These are phyloP conservation scores for Acacia melanoxylon DNA, from an alignment of 306 rosid genomes.

Conservation along the genomic window DNA sequence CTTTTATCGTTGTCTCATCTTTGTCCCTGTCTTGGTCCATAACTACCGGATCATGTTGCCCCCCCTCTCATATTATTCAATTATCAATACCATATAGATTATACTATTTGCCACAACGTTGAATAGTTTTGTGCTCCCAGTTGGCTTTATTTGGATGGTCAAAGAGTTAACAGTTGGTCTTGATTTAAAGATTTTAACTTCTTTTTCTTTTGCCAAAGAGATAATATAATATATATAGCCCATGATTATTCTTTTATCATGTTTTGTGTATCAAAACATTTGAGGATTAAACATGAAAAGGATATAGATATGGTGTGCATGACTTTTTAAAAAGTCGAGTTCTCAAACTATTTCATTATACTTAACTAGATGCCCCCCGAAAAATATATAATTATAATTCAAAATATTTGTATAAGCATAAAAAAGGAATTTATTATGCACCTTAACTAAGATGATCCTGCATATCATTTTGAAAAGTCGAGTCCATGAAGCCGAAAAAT, in stretches of 20 bases:
- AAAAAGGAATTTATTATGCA: not conserved
- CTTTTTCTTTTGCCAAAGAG: constrained; percentile 5
- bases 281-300: not conserved
- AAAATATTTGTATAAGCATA: not conserved
- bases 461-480: not conserved
- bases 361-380: not conserved
- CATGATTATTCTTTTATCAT: not conserved
- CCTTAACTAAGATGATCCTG: not conserved
- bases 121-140: not conserved
- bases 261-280: not conserved
- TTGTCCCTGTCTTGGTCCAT: constrained; percentile 19
- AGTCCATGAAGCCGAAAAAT: not conserved
- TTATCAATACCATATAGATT: not conserved
- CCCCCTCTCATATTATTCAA: not conserved
- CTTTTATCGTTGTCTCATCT: constrained; percentile 17
- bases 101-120: not conserved
- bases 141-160: not conserved
- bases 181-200: not conserved
- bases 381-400: not conserved
- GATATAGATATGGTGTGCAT: not conserved
- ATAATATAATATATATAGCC: not conserved
- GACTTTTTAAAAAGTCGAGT: not conserved
- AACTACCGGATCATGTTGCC: constrained; percentile 7
- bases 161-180: not conserved
- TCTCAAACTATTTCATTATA: not conserved